These are phyloP conservation scores for Ceratocystis variospora DNA, from an alignment of 2,329 filamentous ascomycete genomes.

Conservation along the genomic window DNA sequence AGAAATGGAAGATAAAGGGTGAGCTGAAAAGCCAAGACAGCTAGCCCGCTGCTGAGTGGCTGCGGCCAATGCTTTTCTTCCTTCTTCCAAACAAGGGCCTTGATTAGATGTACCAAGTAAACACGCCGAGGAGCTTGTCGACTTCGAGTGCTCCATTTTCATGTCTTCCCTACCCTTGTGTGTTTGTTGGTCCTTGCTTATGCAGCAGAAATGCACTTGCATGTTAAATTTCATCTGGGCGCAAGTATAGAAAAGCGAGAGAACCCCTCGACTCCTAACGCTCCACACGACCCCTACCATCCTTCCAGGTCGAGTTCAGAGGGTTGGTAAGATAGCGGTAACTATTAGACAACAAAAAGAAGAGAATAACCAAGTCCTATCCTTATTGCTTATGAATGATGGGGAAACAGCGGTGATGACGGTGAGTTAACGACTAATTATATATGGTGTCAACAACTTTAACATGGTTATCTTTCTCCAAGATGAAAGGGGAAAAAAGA, in stretches of 20 bases:
- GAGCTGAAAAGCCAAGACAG: conserved; percentile 2
- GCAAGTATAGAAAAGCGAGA: conserved; percentile 2
- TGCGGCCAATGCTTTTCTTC: not conserved
- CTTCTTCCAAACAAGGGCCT: not conserved
- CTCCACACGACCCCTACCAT: not conserved
- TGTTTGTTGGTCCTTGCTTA: not conserved
- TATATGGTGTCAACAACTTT: too few relatives aligned
- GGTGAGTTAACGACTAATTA: too few relatives aligned
- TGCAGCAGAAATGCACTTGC: not conserved
- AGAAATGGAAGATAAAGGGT: not conserved
- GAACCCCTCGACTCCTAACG: not conserved
- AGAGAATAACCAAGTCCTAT: too few relatives aligned
- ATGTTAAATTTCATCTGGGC: not conserved
- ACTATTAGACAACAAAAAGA: not conserved
- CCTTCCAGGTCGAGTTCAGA: not conserved
- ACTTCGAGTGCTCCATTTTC: not conserved
- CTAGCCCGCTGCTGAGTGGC: not conserved
- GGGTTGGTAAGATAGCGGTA: not conserved
- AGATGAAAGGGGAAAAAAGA: too few relatives aligned
- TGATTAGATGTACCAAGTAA: not conserved
- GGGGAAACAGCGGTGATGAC: too few relatives aligned
- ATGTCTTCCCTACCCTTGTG: not conserved
- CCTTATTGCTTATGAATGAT: too few relatives aligned
- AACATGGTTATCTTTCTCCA: too few relatives aligned
- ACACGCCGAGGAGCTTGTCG: not conserved